Base-by-base conservation (phyloP, 2,329 filamentous ascomycete species). In the Aureobasidium pullulans region DNA sequence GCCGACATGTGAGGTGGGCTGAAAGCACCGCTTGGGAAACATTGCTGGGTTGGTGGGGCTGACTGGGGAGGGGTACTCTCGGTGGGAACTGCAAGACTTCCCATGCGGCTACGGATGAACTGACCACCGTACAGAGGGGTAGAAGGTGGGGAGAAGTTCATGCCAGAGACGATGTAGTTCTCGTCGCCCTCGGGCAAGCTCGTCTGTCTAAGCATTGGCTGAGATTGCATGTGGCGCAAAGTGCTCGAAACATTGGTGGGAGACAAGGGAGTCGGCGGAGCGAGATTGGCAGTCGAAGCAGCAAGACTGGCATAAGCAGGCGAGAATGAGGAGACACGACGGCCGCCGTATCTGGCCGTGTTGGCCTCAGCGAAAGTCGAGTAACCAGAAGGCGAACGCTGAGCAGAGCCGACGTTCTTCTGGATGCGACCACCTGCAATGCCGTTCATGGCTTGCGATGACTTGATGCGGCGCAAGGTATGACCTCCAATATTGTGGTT, bases 51-150 rank as follows among this genome's bases (percentile, higher is more conserved):
- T 2, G 77, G 75, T 13, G 77, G 77, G 39, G 77, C 77, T 29
- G 77, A 79, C 62, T 79, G 77, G 7, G 77, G 77, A 39, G 77
- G 77, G 4, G 77, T 78, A 60, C 78, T 76, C 50, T 75, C 75
- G 60, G 73, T 75, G 23, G 42, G 54, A 39, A 70, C 68, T 8
- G 68, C 66, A 31, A 66, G 64, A 67, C 64, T 64, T 60, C 66
- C 68, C 11, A 70, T 63, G 8, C 68, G 66, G 16, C 71, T 71
- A 42, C 69, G 70, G 8, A 63, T 62, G 58, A 73, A 65, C 62
- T 62, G 60, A 39, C 53, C 50, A 16, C 59, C 65, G 59, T 68
- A 72, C 59, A 70, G 66, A 13, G 77, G 76, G n/a, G 76, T 77
- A 9, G 72, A 71, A 15, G 76, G 76, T n/a, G 77, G 77, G 56